Conservation (phyloP, 495 filamentous ascomycete species). For the Daldinia vernicosa region DNA sequence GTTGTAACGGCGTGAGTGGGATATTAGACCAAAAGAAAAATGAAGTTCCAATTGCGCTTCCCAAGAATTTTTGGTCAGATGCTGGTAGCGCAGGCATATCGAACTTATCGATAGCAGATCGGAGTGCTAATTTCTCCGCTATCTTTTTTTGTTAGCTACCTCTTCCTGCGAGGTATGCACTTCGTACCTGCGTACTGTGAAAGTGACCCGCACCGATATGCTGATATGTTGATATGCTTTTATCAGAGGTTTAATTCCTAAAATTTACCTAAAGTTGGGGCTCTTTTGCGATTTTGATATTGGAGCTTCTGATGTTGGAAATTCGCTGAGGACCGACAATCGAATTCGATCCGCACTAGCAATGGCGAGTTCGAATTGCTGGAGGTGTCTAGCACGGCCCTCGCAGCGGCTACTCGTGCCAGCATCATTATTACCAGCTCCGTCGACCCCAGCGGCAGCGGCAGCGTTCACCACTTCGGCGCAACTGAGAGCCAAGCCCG, state of each 20-base stretch:
- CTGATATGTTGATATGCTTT: conserved; percentile 14
- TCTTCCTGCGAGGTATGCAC: too few relatives aligned
- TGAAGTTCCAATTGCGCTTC: conserved; percentile 33
- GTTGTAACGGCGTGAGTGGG: not conserved
- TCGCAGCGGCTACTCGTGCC: conserved; percentile 45
- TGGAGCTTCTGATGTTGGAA: conserved; percentile 35
- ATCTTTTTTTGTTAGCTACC: not conserved
- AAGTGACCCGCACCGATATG: conserved; percentile 16
- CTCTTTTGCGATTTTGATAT: conserved; percentile 21
- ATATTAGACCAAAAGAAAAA: conserved; percentile 3
- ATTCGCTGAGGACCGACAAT: conserved; percentile 41
- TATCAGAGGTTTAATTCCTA: conserved; percentile 20
- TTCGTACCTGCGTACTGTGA: not conserved
- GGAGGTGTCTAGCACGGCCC: conserved; percentile 71
- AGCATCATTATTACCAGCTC: conserved; percentile 46
- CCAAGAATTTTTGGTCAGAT: conserved; percentile 41
- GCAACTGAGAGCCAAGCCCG: conserved; percentile 49
- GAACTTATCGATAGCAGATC: conserved; percentile 32
- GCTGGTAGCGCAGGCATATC: conserved; percentile 8
- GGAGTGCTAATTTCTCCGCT: conserved; percentile 37
- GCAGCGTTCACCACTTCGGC: conserved; percentile 52
- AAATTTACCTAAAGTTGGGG: conserved; percentile 37
- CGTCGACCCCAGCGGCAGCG: conserved; percentile 53
- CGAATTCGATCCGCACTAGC: conserved; percentile 46
- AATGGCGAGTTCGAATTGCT: conserved; percentile 75